Base-by-base conservation (phyloP, 257 asterid species). In the Thymus mandschuricus region DNA sequence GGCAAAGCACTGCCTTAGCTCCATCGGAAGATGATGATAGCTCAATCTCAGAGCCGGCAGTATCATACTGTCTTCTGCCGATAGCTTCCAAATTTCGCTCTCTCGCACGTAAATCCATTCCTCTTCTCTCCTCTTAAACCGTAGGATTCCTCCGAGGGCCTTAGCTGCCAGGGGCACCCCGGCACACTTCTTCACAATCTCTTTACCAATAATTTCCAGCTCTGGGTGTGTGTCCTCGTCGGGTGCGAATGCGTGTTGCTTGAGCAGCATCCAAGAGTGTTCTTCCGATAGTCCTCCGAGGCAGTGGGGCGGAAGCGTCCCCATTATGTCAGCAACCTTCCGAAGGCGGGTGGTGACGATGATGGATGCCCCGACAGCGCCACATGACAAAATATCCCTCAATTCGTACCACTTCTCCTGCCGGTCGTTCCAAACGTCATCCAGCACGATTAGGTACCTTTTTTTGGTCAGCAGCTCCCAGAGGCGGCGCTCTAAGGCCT, bases 131-230 rank as follows among this genome's bases (percentile, higher is more conserved):
- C 73, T 60, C 61, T 77, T 71, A 49, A 78, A 77, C 21, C 21
- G 21, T 0, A 21, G 21, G 21, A 21, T 21, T 21, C 21, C 21
- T 21, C 21, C 21, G 21, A 21, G 21, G 0, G 21, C 21, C 21
- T 21, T 21, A 21, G 81, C 76, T 6, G 81, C 84, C 6, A 80
- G 57, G 13, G 81, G 84, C 7, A 80, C 71, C 2, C 81, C 84
- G 8, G 6, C 50, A 33, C 81, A 76, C 38, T 74, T 80, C 10
- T 59, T 72, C 31, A 73, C 76, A 1, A 80, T 80, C 57, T 63
- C 40, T 51, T 41, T 62, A 5, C 87, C 85, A 35, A 79, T 71
- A 1, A 52, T 61, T 11, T 64, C 57, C 2, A 82, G 65, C 0
- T 73, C 60, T 1, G 56, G 52, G 63, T 13, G 59, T 10, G 52